A percentile compares a stretch with the other conserved stretches of the same genome.
Conservation (phyloP, 169 alveolate genomes). For the Plasmodium vivax region DNA sequence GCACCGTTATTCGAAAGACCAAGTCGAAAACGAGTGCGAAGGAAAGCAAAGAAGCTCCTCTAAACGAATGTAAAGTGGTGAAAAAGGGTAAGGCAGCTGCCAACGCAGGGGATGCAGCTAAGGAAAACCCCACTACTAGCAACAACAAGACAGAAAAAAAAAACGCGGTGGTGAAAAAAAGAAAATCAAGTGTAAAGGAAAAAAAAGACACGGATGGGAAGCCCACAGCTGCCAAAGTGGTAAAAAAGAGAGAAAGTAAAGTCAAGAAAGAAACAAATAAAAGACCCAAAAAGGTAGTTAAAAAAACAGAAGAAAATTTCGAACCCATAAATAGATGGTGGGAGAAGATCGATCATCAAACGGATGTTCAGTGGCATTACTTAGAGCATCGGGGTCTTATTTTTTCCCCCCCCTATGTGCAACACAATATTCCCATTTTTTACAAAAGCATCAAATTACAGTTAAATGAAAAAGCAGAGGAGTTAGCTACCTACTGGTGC, state of each 20-base stretch:
- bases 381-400: slow-evolving; percentile 92
- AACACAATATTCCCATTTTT: slow-evolving; percentile 87
- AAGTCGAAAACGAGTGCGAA: neutral
- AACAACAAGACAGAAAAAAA: slow-evolving; percentile 8
- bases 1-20: neutral
- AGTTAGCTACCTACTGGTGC: slow-evolving; percentile 97
- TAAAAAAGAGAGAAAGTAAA: slow-evolving; percentile 12
- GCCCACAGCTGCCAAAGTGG: slow-evolving; percentile 15
- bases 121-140: neutral
- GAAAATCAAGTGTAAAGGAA: slow-evolving; percentile 18
- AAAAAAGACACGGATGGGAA: slow-evolving; percentile 20
- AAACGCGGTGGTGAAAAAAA: slow-evolving; percentile 5
- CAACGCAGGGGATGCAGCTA: neutral
- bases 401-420: slow-evolving; percentile 91
- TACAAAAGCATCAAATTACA: slow-evolving; percentile 91
- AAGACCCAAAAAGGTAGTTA: slow-evolving; percentile 61
- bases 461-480: slow-evolving; percentile 96
- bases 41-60: neutral
- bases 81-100: neutral
- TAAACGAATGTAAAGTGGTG: neutral
- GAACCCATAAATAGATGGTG: slow-evolving; percentile 92
- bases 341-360: slow-evolving; percentile 85
- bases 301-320: slow-evolving; percentile 81
- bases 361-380: slow-evolving; percentile 88
- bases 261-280: slow-evolving; percentile 65